phyloP scores from a whole-genome alignment of 768 basidiomycete species.

The Termitomyces sp. region DNA sequence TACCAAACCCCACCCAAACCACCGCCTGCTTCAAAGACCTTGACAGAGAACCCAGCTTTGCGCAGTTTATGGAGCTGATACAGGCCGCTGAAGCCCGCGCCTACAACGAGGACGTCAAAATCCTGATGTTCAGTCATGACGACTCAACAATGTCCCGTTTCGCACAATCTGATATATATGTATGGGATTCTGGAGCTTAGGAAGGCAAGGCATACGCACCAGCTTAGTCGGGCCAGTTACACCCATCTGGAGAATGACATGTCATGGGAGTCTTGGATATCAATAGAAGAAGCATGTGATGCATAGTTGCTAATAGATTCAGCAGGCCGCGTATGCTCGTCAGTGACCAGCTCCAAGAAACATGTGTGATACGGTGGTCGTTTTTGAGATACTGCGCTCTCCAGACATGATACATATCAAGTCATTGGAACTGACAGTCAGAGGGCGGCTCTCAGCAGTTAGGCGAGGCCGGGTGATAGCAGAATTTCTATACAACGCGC shows the following conservation, averaged over 20 bases:
- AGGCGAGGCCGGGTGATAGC: background rate
- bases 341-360: background rate
- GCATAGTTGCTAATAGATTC: background rate
- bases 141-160: background rate
- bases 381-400: background rate
- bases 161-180: background rate
- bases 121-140: background rate
- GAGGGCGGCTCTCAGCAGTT: background rate
- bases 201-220: background rate
- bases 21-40: constrained; percentile 16
- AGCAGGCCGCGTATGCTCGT: background rate
- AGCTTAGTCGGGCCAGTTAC: background rate
- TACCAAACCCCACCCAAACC: constrained; percentile 21
- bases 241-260: background rate
- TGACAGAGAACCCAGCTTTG: constrained; percentile 14
- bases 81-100: constrained; percentile 19
- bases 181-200: background rate
- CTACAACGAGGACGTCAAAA: constrained; percentile 20
- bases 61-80: constrained; percentile 14
- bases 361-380: background rate
- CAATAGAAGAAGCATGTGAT: background rate
- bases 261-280: background rate
- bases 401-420: background rate
- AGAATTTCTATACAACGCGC: background rate
- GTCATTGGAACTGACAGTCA: background rate